Evolutionary conservation across 208 protist species (phyloP).

Genomic region (Crithidia brevicula): DNA sequence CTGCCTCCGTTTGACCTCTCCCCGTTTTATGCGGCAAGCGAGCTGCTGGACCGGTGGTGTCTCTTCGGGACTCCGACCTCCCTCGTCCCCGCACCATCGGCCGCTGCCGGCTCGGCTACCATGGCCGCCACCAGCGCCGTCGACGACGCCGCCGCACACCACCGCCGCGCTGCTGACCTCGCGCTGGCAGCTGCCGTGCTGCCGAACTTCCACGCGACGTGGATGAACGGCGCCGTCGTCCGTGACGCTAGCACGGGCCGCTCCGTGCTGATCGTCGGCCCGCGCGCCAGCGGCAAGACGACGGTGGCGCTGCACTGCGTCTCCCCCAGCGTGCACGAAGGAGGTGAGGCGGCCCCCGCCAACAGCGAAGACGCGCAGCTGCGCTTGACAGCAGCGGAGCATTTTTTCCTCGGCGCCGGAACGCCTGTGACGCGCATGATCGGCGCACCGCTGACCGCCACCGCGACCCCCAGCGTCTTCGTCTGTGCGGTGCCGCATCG

Average conservation of each 20-base stretch:
- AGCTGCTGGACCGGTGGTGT: slow-evolving; percentile 66
- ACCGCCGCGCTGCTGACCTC: slow-evolving; percentile 43
- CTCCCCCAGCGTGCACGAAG: no score
- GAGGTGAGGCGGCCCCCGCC: slow-evolving; percentile 10
- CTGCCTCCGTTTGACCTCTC: slow-evolving; percentile 58
- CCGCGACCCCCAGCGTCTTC: slow-evolving; percentile 10
- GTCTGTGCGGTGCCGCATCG: slow-evolving; percentile 38
- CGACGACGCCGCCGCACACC: slow-evolving; percentile 12
- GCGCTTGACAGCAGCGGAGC: slow-evolving; percentile 54
- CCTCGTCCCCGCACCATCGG: slow-evolving; percentile 8
- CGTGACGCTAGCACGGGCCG: slow-evolving; percentile 39
- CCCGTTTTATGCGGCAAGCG: slow-evolving; percentile 64
- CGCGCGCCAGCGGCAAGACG: slow-evolving; percentile 67
- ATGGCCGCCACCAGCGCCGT: not conserved
- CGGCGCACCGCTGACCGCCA: not conserved
- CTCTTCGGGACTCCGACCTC: slow-evolving; percentile 53
- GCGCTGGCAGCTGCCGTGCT: slow-evolving; percentile 46
- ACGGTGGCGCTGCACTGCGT: slow-evolving; percentile 81
- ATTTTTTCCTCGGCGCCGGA: slow-evolving; percentile 51
- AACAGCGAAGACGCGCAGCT: slow-evolving; percentile 18
- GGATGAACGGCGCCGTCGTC: slow-evolving; percentile 67
- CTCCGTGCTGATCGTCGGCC: slow-evolving; percentile 57
- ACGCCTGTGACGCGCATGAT: slow-evolving; percentile 26
- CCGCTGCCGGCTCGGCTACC: not conserved
- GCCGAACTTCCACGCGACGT: slow-evolving; percentile 45